Conservation (phyloP, 2,329 filamentous ascomycete species). For the Cercospora janseana region DNA sequence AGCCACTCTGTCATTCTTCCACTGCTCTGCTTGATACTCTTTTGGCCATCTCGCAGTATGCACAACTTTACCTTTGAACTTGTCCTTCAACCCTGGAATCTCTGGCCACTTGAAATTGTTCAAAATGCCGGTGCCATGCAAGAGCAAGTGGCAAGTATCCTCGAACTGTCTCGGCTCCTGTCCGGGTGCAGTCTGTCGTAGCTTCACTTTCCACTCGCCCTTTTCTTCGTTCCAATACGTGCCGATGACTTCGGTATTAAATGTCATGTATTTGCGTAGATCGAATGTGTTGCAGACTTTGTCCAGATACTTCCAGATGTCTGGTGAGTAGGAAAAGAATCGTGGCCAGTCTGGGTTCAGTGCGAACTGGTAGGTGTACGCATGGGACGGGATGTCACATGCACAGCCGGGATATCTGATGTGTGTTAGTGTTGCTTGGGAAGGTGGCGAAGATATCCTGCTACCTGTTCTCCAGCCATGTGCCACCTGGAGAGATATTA, state of each 20-base stretch:
- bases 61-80: conserved; percentile 45
- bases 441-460: too few species aligned
- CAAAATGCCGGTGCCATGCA: conserved; percentile 47
- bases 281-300: conserved; percentile 51
- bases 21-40: conserved; percentile 47
- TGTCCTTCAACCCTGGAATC: conserved; percentile 44
- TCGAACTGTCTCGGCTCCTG: conserved; percentile 41
- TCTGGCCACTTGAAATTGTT: conserved; percentile 34
- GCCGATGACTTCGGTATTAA: conserved; percentile 49
- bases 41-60: conserved; percentile 50
- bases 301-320: conserved; percentile 51
- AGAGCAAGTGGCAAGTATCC: conserved; percentile 46
- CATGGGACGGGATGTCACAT: conserved; percentile 47
- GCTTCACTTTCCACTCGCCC: conserved; percentile 52
- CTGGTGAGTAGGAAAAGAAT: conserved; percentile 48
- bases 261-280: conserved; percentile 54
- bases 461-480: conserved; percentile 49
- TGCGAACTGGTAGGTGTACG: conserved; percentile 22
- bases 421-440: too few species aligned
- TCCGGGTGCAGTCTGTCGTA: conserved; percentile 42
- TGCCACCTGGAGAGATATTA: too few species aligned
- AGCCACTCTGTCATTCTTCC: conserved; percentile 45
- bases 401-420: conserved; percentile 38
- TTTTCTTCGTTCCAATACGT: conserved; percentile 51
- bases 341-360: conserved; percentile 48